A percentile compares a stretch with the other conserved stretches of the same genome.
Conservation (phyloP, 2,329 filamentous ascomycete species). For the Sporothrix brunneoviolacea region DNA sequence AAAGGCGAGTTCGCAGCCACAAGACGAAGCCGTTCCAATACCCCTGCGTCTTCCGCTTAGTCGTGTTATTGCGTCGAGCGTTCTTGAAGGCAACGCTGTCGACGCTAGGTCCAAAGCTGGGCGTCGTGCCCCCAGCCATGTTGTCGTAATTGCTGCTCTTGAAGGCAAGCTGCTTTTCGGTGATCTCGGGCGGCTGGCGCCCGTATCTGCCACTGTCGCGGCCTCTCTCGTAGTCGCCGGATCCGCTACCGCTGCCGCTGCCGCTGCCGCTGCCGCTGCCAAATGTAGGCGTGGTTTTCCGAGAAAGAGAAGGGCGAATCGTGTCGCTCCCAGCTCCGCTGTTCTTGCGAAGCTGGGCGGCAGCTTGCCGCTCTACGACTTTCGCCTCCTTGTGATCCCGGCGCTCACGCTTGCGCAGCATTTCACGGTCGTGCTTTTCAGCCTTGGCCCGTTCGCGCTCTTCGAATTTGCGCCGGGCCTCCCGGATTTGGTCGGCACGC, state of each 20-base stretch:
- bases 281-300: constrained; percentile 21
- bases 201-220: constrained; percentile 5
- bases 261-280: constrained; percentile 18
- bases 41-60: constrained; percentile 55
- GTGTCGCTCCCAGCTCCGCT: constrained; percentile 25
- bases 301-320: constrained; percentile 16
- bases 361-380: constrained; percentile 41
- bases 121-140: constrained; percentile 27
- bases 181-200: constrained; percentile 11
- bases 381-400: constrained; percentile 50
- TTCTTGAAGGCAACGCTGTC: constrained; percentile 40
- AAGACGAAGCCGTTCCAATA: constrained; percentile 58
- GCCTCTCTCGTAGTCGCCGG: constrained; percentile 15
- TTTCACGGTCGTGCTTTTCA: constrained; percentile 54
- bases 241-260: background rate
- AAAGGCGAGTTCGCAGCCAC: constrained; percentile 54
- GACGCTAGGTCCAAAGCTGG: constrained; percentile 30
- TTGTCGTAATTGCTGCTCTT: constrained; percentile 42
- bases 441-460: constrained; percentile 56
- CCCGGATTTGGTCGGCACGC: constrained; percentile 51
- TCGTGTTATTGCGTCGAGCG: constrained; percentile 36
- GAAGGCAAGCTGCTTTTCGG: constrained; percentile 39
- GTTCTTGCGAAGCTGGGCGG: constrained; percentile 32
- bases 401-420: constrained; percentile 52
- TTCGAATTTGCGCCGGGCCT: constrained; percentile 57